Base-by-base conservation (phyloP, 2,329 filamentous ascomycete species). In the Rhinocladiella mackenziei region DNA sequence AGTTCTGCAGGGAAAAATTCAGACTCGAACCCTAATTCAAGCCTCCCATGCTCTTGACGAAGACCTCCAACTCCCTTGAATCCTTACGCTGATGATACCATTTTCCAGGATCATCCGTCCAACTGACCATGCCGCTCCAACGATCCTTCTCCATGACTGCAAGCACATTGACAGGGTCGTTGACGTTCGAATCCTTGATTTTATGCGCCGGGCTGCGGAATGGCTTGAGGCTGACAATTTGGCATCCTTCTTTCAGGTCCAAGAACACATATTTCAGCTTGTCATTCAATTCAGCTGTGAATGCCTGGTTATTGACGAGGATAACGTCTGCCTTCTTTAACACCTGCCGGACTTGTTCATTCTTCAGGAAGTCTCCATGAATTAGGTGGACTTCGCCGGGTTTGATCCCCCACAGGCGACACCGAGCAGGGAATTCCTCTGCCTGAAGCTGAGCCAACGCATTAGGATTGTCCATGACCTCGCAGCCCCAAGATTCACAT, bases 241-340 rank as follows among this genome's bases (percentile, higher is more conserved):
- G 84, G 65, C 86, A 89, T 2, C 91, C 91, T 42, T 86, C 77
- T 67, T 96, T 97, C 51, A 97, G 72, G 60, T 98, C 92, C 48
- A 98, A 71, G 60, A 98, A 97, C 71, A 94, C 87, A 57, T 87
- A 81, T 55, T 91, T 80, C 33, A 98, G 73, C 50, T 81, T 79
- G 60, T 87, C 84, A 66, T 97, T 98, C 43, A 96, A 77, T 56
- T 83, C 76, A 10, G 89, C 83, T 4, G 84, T 89, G 66, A 98
- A 98, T 2, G 89, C 92, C 67, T 97, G 89, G 68, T 98, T 98
- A 72, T 98, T 98, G 58, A 97, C 91, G 18, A 98, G 77, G 13
- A 98, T 80, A n/a, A 97, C 89, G 62, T 98, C 92, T 1, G 92
- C 91, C 42, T 83, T 80, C 63, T 84, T 83, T 37, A 98, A 74